phyloP scores from a whole-genome alignment of 2,329 filamentous ascomycete genomes.

The Ophidiomyces ophidiicola region DNA sequence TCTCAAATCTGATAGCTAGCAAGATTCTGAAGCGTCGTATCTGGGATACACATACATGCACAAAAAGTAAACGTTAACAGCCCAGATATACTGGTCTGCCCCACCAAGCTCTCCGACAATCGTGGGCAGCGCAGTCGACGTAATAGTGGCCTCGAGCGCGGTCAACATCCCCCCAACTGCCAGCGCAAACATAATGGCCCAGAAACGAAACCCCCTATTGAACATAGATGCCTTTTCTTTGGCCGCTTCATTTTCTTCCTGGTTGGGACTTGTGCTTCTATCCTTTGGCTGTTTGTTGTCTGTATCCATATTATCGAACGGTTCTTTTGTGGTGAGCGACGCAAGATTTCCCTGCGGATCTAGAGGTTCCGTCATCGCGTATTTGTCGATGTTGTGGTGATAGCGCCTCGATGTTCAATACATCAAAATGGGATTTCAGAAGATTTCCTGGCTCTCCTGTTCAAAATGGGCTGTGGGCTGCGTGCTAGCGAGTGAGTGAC shows the following conservation, averaged over 20 bases:
- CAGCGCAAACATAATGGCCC: conserved; percentile 22
- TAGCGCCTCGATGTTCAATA: no score
- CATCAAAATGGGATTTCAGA: no score
- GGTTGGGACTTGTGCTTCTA: no score
- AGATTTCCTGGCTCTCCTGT: no score
- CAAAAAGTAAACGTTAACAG: conserved; percentile 8
- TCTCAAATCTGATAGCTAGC: conserved; percentile 29
- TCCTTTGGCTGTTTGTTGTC: no score
- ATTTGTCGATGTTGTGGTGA: no score
- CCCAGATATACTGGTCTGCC: conserved; percentile 8
- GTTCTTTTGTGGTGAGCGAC: no score
- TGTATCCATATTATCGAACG: no score
- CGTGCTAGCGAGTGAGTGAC: no score
- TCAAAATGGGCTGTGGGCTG: no score
- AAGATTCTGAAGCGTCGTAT: background rate
- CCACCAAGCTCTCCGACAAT: conserved; percentile 5
- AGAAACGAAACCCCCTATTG: conserved; percentile 17
- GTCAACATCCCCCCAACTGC: conserved; percentile 22
- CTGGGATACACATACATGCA: conserved; percentile 12
- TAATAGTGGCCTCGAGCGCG: conserved; percentile 7
- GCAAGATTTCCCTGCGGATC: no score
- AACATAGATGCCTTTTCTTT: background rate
- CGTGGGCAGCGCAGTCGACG: conserved; percentile 8
- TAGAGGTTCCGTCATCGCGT: no score
- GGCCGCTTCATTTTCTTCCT: background rate